These are phyloP conservation scores for Solanum ahanhuiri DNA, from an alignment of 257 asterid genomes.

Conservation along the genomic window DNA sequence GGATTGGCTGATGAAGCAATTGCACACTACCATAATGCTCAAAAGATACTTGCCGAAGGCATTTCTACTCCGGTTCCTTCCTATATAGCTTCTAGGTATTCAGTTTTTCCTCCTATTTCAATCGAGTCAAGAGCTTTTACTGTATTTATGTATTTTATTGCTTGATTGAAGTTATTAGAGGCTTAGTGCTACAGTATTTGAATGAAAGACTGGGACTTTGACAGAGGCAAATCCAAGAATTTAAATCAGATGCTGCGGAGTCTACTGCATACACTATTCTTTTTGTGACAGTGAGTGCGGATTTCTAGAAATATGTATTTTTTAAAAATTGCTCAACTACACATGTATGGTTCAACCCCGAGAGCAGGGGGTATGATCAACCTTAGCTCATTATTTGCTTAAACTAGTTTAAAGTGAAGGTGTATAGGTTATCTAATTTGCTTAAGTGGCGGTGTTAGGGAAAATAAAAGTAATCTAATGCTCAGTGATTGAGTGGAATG, in stretches of 20 bases:
- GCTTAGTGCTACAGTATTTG: neutral
- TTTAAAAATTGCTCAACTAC: no score
- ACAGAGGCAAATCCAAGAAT: neutral
- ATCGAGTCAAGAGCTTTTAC: neutral
- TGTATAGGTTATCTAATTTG: neutral
- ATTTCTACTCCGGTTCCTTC: constrained; percentile 87
- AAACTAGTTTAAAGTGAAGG: neutral
- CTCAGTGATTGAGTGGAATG: neutral
- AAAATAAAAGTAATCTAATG: neutral
- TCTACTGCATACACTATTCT: neutral
- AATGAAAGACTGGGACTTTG: neutral
- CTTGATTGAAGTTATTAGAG: neutral
- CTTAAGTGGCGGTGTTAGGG: neutral
- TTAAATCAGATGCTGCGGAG: neutral
- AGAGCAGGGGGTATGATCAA: neutral
- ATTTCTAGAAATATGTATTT: neutral
- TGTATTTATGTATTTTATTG: neutral
- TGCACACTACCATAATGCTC: constrained; percentile 57
- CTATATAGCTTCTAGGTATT: constrained; percentile 71
- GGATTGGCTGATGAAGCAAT: constrained; percentile 73
- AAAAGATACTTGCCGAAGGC: constrained; percentile 59
- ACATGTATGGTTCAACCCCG: neutral
- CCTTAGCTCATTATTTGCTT: neutral
- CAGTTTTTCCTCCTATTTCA: neutral
- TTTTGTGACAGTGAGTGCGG: neutral